Evolutionary conservation across 2,329 filamentous ascomycete species (phyloP).

Genomic region (Paecilomyces niveus): DNA sequence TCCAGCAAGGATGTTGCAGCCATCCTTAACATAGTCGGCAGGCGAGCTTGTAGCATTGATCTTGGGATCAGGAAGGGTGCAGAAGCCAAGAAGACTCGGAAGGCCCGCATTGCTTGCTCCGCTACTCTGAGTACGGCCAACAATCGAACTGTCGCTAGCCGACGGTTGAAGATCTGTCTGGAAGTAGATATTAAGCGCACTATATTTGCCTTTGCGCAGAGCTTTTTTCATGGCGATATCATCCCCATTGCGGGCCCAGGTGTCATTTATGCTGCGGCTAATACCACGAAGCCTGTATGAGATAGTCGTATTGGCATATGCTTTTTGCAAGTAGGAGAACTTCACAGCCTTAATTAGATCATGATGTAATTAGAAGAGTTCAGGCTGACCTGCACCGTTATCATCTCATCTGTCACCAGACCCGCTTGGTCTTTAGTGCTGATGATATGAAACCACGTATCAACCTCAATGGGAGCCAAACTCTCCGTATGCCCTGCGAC

Average conservation of each 20-base stretch:
- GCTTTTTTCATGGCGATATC: slow-evolving; percentile 46
- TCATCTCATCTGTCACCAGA: slow-evolving; percentile 25
- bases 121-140: slow-evolving; percentile 18
- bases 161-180: slow-evolving; percentile 44
- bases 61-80: slow-evolving; percentile 41
- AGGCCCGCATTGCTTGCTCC: slow-evolving; percentile 10
- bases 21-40: slow-evolving; percentile 43
- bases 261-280: slow-evolving; percentile 46
- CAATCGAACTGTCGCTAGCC: slow-evolving; percentile 14
- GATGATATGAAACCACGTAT: slow-evolving; percentile 39
- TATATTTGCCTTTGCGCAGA: slow-evolving; percentile 48
- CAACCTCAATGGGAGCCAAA: slow-evolving; percentile 24
- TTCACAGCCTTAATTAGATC: slow-evolving; percentile 5
- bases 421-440: slow-evolving; percentile 20
- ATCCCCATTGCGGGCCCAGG: slow-evolving; percentile 46
- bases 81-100: slow-evolving; percentile 44
- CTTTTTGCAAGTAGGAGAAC: slow-evolving; percentile 36
- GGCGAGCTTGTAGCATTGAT: slow-evolving; percentile 29
- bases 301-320: slow-evolving; percentile 41
- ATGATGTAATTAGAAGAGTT: background rate
- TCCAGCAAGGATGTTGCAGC: slow-evolving; percentile 51
- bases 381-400: slow-evolving; percentile 25
- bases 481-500: slow-evolving; percentile 12
- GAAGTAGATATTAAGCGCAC: slow-evolving; percentile 53
- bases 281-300: slow-evolving; percentile 44